phyloP scores from a whole-genome alignment of 805 yeast genomes.

The Geotrichum ghanense region DNA sequence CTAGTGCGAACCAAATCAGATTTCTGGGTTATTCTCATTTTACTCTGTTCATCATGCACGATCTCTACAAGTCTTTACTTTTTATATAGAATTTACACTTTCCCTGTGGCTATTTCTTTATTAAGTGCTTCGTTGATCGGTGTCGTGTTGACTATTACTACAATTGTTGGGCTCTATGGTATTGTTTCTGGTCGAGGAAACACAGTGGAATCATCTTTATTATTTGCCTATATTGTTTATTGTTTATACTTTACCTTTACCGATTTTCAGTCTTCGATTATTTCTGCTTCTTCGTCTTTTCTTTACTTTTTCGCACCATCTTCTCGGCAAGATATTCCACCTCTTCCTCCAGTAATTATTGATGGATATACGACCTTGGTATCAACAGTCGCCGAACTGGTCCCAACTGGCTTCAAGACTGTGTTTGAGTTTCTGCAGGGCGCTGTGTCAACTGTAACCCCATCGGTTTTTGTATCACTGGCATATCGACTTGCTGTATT shows the following conservation, averaged over 20 bases:
- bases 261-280: conserved; percentile 42
- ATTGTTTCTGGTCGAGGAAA: conserved; percentile 75
- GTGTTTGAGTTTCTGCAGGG: conserved; percentile 34
- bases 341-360: conserved; percentile 28
- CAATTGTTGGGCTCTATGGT: conserved; percentile 70
- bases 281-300: conserved; percentile 12
- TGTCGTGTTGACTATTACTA: conserved; percentile 64
- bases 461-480: conserved; percentile 70
- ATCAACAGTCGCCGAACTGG: conserved; percentile 26
- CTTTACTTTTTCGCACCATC: conserved; percentile 4
- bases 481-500: conserved; percentile 81
- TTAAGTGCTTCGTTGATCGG: conserved; percentile 78
- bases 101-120: conserved; percentile 53
- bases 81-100: conserved; percentile 70
- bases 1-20: conserved; percentile 53
- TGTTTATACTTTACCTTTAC: conserved; percentile 91
- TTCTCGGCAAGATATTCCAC: conserved; percentile 15
- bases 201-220: conserved; percentile 78
- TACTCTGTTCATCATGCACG: conserved; percentile 61
- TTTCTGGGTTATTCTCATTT: conserved; percentile 64
- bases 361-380: conserved; percentile 28
- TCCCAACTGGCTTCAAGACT: conserved; percentile 30
- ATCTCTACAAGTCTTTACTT: conserved; percentile 70
- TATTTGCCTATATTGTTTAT: conserved; percentile 85
- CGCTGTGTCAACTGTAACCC: conserved; percentile 54